Evolutionary conservation across 2,329 filamentous ascomycete genomes (phyloP).

Genomic region (Diaporthe ilicicola): DNA sequence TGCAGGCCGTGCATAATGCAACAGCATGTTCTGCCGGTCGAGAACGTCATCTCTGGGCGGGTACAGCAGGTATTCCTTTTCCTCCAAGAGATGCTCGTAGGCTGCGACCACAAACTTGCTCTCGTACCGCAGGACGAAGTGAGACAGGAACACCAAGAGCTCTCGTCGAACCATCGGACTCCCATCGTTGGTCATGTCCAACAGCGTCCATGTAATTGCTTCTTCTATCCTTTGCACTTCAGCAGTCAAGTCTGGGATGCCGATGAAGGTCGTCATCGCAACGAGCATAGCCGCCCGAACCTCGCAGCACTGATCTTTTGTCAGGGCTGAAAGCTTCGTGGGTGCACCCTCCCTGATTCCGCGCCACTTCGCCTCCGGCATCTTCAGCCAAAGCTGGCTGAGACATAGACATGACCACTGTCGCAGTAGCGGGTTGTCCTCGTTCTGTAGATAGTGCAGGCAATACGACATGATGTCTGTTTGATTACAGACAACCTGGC

Average conservation of each 20-base stretch:
- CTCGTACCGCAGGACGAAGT: constrained; percentile 89
- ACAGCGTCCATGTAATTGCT: constrained; percentile 84
- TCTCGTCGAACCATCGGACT: constrained; percentile 95
- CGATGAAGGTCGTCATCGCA: constrained; percentile 91
- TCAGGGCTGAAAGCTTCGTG: constrained; percentile 79
- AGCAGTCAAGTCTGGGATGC: constrained; percentile 90
- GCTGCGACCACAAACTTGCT: constrained; percentile 91
- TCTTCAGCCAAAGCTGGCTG: constrained; percentile 92
- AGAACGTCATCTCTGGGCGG: constrained; percentile 64
- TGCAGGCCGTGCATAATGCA: constrained; percentile 67
- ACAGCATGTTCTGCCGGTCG: constrained; percentile 65
- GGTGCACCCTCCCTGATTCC: constrained; percentile 91
- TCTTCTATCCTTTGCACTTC: constrained; percentile 93
- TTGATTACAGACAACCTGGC: constrained; percentile 89
- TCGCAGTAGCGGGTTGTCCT: constrained; percentile 85
- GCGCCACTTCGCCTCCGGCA: constrained; percentile 92
- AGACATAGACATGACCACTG: constrained; percentile 97
- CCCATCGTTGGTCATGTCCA: constrained; percentile 93
- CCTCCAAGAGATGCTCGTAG: constrained; percentile 88
- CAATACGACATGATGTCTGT: constrained; percentile 92
- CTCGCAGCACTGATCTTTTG: constrained; percentile 88
- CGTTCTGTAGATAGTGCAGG: constrained; percentile 81
- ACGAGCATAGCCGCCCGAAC: constrained; percentile 93
- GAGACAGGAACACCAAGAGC: constrained; percentile 90
- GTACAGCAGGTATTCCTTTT: constrained; percentile 73